phyloP scores from a whole-genome alignment of 257 asterid genomes.

The Gynochthodes officinalis region DNA sequence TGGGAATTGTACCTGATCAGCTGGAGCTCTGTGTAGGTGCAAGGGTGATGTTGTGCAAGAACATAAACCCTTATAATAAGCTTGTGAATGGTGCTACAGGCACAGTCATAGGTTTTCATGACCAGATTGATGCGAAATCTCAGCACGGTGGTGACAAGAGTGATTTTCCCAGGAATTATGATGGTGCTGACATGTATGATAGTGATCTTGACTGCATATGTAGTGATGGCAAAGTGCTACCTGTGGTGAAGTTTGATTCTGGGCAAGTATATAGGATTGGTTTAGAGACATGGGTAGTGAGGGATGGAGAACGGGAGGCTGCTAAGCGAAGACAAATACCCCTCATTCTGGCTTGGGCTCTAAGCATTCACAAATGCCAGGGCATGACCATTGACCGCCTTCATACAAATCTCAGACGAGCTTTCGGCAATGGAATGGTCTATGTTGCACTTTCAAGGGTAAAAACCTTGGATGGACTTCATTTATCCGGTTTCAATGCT shows the following conservation, averaged over 20 bases:
- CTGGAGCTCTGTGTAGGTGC: constrained; percentile 64
- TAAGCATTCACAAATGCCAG: constrained; percentile 82
- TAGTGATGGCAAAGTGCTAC: constrained; percentile 44
- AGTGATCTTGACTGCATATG: constrained; percentile 28
- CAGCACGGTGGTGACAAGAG: constrained; percentile 8
- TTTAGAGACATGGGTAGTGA: constrained; percentile 55
- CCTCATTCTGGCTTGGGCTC: constrained; percentile 76
- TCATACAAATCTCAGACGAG: constrained; percentile 51
- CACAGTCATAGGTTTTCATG: constrained; percentile 37
- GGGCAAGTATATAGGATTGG: constrained; percentile 46
- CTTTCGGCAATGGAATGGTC: constrained; percentile 76
- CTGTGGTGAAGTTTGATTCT: constrained; percentile 69
- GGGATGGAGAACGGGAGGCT: constrained; percentile 51
- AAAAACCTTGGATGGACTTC: constrained; percentile 54
- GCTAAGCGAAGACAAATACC: constrained; percentile 70
- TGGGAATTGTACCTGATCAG: constrained; percentile 55
- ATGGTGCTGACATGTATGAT: constrained; percentile 5
- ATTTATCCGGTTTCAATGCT: constrained; percentile 48
- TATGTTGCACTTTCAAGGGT: constrained; percentile 86
- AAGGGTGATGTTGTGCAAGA: constrained; percentile 63
- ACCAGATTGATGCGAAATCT: constrained; percentile 9
- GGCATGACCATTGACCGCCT: constrained; percentile 77
- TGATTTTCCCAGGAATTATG: constrained; percentile 4
- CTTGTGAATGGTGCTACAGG: constrained; percentile 83
- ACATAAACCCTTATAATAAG: constrained; percentile 31